These are phyloP conservation scores for Eucalyptus cladocalyx DNA, from an alignment of 345 rosid species.

Conservation along the genomic window DNA sequence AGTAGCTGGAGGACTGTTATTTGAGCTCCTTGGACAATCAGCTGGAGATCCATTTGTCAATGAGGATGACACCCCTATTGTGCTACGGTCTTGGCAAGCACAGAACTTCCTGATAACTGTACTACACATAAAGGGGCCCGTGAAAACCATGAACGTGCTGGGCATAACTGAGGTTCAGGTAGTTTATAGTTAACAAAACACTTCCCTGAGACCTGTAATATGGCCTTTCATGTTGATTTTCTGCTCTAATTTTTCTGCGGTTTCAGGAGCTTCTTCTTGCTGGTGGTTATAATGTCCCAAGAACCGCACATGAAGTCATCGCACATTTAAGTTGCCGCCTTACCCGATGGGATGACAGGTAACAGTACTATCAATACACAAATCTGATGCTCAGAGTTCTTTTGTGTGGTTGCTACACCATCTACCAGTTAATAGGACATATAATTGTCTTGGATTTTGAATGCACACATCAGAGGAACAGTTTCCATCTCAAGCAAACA, in stretches of 20 bases:
- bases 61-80: constrained; percentile 93
- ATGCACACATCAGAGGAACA: not conserved
- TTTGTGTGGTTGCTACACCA: not conserved
- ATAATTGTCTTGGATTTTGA: not conserved
- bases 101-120: constrained; percentile 80
- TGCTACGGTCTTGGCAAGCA: constrained; percentile 96
- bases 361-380: not conserved
- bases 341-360: constrained; percentile 97
- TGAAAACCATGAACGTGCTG: constrained; percentile 39
- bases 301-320: constrained; percentile 84
- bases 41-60: constrained; percentile 81
- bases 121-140: constrained; percentile 69
- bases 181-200: not conserved
- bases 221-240: not conserved
- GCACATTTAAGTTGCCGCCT: constrained; percentile 74
- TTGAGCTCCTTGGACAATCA: constrained; percentile 97
- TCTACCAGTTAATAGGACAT: not conserved
- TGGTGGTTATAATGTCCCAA: constrained; percentile 79
- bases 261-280: constrained; percentile 72
- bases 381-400: not conserved
- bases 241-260: not conserved
- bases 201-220: not conserved
- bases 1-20: constrained; percentile 94
- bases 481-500: not conserved
- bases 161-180: constrained; percentile 97